Percentiles rank a stretch among this genome's conserved stretches.
Conservation (phyloP, 2,329 filamentous ascomycete genomes). For the Balansia obtecta region DNA sequence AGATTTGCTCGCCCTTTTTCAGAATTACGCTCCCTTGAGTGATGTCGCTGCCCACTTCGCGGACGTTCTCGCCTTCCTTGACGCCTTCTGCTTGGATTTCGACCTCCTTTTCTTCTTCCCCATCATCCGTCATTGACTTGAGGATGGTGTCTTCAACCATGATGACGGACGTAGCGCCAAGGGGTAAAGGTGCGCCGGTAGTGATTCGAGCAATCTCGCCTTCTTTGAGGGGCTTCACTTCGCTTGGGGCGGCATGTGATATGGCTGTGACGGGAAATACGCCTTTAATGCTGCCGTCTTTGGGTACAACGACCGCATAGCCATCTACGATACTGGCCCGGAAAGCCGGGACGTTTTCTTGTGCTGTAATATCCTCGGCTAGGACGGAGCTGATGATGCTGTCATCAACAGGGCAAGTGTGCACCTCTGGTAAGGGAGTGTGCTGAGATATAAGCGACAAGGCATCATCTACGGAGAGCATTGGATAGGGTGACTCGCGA, state of each 20-base stretch:
- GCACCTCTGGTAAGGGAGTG: constrained; percentile 49
- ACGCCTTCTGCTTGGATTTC: constrained; percentile 74
- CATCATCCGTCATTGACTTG: constrained; percentile 62
- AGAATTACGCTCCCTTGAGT: constrained; percentile 57
- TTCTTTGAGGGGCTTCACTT: constrained; percentile 49
- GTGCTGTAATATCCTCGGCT: constrained; percentile 68
- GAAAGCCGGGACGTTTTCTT: constrained; percentile 82
- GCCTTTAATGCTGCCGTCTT: constrained; percentile 55
- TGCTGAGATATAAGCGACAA: constrained; percentile 59
- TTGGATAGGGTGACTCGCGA: constrained; percentile 80
- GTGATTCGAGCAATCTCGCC: constrained; percentile 85
- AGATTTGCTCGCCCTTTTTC: constrained; percentile 67
- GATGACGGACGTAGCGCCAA: constrained; percentile 79
- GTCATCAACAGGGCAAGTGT: constrained; percentile 48
- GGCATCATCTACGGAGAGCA: constrained; percentile 78
- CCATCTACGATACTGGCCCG: constrained; percentile 94
- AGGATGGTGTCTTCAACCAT: constrained; percentile 87
- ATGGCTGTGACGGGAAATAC: constrained; percentile 77
- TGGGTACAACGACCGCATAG: constrained; percentile 67
- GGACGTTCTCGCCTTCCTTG: constrained; percentile 70
- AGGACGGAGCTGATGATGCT: constrained; percentile 64
- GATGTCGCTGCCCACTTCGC: constrained; percentile 85
- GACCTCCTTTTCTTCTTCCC: constrained; percentile 72
- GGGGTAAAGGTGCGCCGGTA: constrained; percentile 82
- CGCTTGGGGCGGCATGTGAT: constrained; percentile 70